Base-by-base conservation (phyloP, 129 eudicot species). In the Lonicera japonica region DNA sequence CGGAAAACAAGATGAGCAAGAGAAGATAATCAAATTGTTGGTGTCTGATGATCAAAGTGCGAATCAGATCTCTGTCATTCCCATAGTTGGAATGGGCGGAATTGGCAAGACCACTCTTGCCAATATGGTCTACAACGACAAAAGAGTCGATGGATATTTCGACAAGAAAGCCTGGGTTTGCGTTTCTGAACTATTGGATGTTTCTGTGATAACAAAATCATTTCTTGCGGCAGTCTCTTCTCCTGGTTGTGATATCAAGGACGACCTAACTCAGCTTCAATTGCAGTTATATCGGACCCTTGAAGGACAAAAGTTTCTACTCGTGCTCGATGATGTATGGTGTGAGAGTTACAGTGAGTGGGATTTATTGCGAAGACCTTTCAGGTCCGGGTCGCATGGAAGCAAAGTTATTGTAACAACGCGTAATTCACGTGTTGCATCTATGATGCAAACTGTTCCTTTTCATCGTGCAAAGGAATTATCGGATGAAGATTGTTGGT, bases 31-130 rank as follows among this genome's bases (percentile, higher is more conserved):
- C 6, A 54, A 70, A 47, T 40, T 61, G 17, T 53, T 70, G 61
- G 9, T 60, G 21, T 10, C 59, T 0, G 56, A 19, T 48, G 50
- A 11, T 6, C 22, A 11, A 43, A 36, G 23, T 17, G 22, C 17
- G 5, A 10, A 50, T 19, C 25, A 21, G 24, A 40, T 58, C 19
- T 23, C 22, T 45, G 59, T 69, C n/a, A 24, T 69, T 58, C 60
- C 73, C 2, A 67, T 67, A 36, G 29, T 70, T 12, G 77, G 77
- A 16, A 72, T 72, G 71, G 71, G 70, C n/a, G 76, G 76, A 41
- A 21, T 72, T 25, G 76, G 76, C 17, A 72, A 72, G 51, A 72
- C 70, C 2, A 65, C 77, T 38, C 71, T 72, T 45, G 66, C 66
- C 21, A 66, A 58, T 25, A 9, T 72, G 5, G 48, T 72, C 19